These are phyloP conservation scores for Dictyostelium citrinum DNA, from an alignment of 78 protist species.

Conservation along the genomic window DNA sequence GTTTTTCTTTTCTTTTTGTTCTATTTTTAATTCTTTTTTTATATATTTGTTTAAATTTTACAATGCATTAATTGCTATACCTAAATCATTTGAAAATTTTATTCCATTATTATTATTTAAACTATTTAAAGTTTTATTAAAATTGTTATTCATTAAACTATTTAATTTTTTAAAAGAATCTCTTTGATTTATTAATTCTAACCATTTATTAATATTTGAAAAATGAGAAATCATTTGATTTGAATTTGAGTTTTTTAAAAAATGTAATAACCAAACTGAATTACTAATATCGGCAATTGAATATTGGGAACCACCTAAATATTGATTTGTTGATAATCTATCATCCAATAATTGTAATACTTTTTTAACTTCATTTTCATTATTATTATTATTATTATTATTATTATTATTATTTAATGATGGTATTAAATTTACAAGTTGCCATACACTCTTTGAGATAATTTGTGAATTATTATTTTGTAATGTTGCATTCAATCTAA, in stretches of 20 bases:
- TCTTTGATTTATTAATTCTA: conserved; percentile 1
- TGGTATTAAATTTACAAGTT: conserved; percentile 82
- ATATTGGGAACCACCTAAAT: conserved; percentile 85
- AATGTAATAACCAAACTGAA: not conserved
- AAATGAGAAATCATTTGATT: not conserved
- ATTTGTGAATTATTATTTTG: not conserved
- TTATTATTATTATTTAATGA: not conserved
- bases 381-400: not conserved
- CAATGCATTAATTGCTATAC: not conserved
- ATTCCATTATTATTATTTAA: not conserved
- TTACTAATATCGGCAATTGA: conserved; percentile 87
- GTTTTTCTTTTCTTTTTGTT: too few species aligned
- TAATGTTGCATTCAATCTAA: not conserved
- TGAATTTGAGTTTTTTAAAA: not conserved
- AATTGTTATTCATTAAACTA: not conserved
- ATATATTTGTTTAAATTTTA: not conserved
- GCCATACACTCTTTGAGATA: conserved; percentile 83
- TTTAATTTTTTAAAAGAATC: not conserved
- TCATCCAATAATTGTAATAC: conserved; percentile 85
- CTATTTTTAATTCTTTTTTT: too few species aligned
- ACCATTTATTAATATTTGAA: conserved; percentile 8
- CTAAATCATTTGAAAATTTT: not conserved
- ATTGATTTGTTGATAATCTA: conserved; percentile 72
- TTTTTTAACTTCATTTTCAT: conserved; percentile 83
- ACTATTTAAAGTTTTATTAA: not conserved